Evolutionary conservation across 2,329 filamentous ascomycete genomes (phyloP), one percentile per base, ranked within the genome.

Genomic region (Tympanopsis confertula): DNA sequence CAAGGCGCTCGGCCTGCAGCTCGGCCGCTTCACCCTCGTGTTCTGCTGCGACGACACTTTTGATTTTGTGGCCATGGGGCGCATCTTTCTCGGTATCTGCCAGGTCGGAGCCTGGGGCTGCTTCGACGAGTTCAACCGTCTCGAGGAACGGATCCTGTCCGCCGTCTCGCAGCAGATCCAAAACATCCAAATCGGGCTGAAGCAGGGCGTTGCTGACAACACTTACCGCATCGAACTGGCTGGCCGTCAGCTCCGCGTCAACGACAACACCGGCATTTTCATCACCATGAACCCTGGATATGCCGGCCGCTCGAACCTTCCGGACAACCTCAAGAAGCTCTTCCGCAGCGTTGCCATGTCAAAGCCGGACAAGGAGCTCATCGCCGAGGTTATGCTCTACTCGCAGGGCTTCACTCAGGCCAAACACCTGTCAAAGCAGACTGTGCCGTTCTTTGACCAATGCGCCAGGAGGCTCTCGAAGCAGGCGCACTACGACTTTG

Each of bases 211-310:
- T 5, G 78, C 86, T 39, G 85, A 95, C 49, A 75, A 82, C 5
- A 86, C 85, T 55, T 70, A 86, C 2, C 84, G 95, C 54, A 96
- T 96, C 48, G 91, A 98, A 57, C 69, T 99, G 15, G 84, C 95
- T 38, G 89, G 89, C 36, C 84, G 91, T 39, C 87, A 93, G 48
- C 71, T 98, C 35, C 77, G 72, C 44, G 91, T 99, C 47, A 93
- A 94, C 52, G 71, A 73, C 43, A 93, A 95, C 55, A 96, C 93
- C 36, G 91, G 91, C 49, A 91, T 99, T 56, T 98, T 99, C 67
- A 98, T 99, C 57, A 99, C 91, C 28, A 98, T 99, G 93, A 99
- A 99, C 59, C 91, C 91, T 57, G 91, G 91, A 38, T 98, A 98
- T 61, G 91, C 91, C 38, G 91, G 91, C 40, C 86, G 91, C 61